Evolutionary conservation across 2,329 filamentous ascomycete species (phyloP), one percentile per base, ranked within the genome.

Genomic region (Diplodia scrobiculata): DNA sequence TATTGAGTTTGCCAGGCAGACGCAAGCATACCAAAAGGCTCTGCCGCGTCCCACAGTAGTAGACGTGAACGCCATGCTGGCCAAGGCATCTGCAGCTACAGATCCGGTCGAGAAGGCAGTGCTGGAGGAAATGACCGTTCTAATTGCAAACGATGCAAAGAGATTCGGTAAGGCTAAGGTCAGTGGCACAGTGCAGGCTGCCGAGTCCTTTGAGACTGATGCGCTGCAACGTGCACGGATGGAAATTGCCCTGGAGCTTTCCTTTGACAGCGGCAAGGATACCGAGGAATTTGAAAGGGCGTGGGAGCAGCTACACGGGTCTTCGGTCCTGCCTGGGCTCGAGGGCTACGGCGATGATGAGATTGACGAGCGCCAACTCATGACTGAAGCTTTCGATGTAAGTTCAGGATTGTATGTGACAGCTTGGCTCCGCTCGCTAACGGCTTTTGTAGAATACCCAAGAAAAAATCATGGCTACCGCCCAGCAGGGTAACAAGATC

Each of bases 21-120:
- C 91, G 1, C 92, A 96, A 73, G 93, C 96, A n/a, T 88, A 97
- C 77, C 94, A 98, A 78, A 88, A 85, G 71, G 86, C 86, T 3
- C 81, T 99, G 13, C 95, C 95, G 7, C 86, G 94, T 52, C 92
- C 95, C 1, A 83, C 84, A 1, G 79, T 84, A 1, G 82, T 98
- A 14, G 89, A 98, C 75, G 78, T 95, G 25, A 81, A 88, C 60
- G 82, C 83, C 0, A 79, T 98, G 70, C 75, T 92, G 62, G 84
- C 87, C 69, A 83, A 82, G 36, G 90, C 89, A 0, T 83, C 85
- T 2, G 77, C 83, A 13, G 79, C 89, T 4, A 74, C 82, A 1
- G 87, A 93, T 72, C 84, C 88, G 0, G 83, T 88, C n/a, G 83
- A 89, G 71, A 82, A 84, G 13, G 80, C 90, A 53, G 88, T 98